These are phyloP conservation scores for Nephelium lappaceum DNA, from an alignment of 345 rosid species.

Conservation along the genomic window DNA sequence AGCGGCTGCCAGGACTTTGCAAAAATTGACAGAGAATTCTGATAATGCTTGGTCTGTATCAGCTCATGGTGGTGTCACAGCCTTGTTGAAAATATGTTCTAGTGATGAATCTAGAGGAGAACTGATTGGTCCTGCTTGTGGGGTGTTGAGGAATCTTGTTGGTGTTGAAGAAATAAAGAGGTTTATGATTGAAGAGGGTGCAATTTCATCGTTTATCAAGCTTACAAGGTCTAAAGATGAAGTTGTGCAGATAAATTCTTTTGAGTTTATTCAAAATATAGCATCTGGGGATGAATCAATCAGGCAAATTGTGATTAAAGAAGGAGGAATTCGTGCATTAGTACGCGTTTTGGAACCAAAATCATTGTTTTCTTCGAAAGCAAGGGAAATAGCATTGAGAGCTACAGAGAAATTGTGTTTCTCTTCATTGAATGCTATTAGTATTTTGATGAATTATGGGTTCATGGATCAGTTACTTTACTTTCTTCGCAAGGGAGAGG, in stretches of 20 bases:
- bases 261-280: slow-evolving; percentile 64
- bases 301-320: slow-evolving; percentile 49
- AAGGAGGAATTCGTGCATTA: slow-evolving; percentile 70
- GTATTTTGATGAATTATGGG: slow-evolving; percentile 47
- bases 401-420: slow-evolving; percentile 78
- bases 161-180: slow-evolving; percentile 88
- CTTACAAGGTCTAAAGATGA: slow-evolving; percentile 72
- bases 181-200: slow-evolving; percentile 81
- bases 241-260: slow-evolving; percentile 66
- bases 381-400: slow-evolving; percentile 63
- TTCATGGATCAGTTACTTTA: slow-evolving; percentile 60
- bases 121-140: slow-evolving; percentile 60
- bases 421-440: slow-evolving; percentile 45
- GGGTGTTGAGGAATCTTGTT: slow-evolving; percentile 73
- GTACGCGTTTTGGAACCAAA: slow-evolving; percentile 63
- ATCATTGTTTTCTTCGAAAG: slow-evolving; percentile 49
- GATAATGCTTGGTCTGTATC: slow-evolving; percentile 97
- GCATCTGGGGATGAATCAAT: slow-evolving; percentile 66
- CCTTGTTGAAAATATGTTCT: slow-evolving; percentile 69
- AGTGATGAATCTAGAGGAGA: slow-evolving; percentile 39
- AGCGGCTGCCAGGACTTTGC: slow-evolving; percentile 62
- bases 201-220: slow-evolving; percentile 56
- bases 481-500: slow-evolving; percentile 66
- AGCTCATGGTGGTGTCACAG: slow-evolving; percentile 94
- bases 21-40: slow-evolving; percentile 67